These are phyloP conservation scores for Penicillium olsonii DNA, from an alignment of 2,329 filamentous ascomycete genomes.

Conservation along the genomic window DNA sequence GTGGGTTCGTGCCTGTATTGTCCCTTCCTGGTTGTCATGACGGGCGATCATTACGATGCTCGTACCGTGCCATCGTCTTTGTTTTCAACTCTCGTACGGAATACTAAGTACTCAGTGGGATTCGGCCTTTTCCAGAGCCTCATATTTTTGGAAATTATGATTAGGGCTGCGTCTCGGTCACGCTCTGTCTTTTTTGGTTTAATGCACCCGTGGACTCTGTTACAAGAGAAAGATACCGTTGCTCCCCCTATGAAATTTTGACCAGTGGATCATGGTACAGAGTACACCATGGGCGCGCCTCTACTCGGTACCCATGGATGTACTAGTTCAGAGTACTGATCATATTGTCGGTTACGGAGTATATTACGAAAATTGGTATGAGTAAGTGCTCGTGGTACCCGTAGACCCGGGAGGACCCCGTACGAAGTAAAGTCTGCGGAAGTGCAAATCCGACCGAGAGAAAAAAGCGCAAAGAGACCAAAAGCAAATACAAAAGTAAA, in stretches of 20 bases:
- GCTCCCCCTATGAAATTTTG: neutral
- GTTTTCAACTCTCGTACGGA: neutral
- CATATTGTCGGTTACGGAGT: neutral
- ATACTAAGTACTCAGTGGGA: no score
- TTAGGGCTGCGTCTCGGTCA: constrained; percentile 4
- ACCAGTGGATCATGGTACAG: neutral
- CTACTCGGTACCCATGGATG: no score
- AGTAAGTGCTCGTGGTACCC: no score
- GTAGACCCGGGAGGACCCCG: no score
- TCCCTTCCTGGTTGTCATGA: neutral
- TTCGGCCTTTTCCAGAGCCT: constrained; percentile 1
- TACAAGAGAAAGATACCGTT: neutral
- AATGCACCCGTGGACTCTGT: no score
- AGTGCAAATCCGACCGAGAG: neutral
- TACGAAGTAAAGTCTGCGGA: neutral
- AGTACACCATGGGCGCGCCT: neutral
- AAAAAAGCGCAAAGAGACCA: no score
- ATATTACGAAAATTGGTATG: no score
- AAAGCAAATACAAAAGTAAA: neutral
- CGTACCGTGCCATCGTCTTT: no score
- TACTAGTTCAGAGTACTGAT: no score
- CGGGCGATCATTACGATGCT: constrained; percentile 11
- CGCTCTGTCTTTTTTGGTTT: neutral
- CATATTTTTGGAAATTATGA: neutral
- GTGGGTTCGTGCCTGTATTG: constrained; percentile 6